These are phyloP conservation scores for Tetrahymena elliotti DNA, from an alignment of 73 alveolate genomes.

Conservation along the genomic window DNA sequence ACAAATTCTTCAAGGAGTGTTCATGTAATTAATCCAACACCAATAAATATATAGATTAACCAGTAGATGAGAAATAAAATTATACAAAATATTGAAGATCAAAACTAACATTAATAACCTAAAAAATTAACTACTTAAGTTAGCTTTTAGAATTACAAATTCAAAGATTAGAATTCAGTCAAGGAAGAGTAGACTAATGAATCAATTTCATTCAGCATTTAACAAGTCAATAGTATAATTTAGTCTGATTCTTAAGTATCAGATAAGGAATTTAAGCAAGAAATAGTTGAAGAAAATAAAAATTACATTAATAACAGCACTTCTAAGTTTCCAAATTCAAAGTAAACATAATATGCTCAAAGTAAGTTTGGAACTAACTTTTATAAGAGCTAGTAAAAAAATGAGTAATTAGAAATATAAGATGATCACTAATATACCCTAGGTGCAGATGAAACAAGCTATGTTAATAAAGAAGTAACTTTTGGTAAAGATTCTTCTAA, in stretches of 20 bases:
- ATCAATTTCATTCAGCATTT: neutral
- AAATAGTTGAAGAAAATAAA: neutral
- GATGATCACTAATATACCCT: neutral
- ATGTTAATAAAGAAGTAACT: neutral
- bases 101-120: neutral
- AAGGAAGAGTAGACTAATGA: neutral
- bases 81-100: neutral
- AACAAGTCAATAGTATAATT: neutral
- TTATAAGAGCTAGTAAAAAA: neutral
- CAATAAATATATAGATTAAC: neutral
- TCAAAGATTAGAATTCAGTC: neutral
- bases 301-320: neutral
- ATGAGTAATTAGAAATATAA: neutral
- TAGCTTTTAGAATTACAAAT: neutral
- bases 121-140: neutral
- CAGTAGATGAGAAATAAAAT: neutral
- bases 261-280: neutral
- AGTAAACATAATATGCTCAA: neutral
- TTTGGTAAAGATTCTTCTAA: neutral
- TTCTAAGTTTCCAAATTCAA: neutral
- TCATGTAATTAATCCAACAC: too few species aligned
- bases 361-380: neutral
- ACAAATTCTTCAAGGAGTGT: neutral
- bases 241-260: neutral
- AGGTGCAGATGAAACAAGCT: neutral